Conservation (phyloP, 768 basidiomycete species). For the Podaxis sp. region DNA sequence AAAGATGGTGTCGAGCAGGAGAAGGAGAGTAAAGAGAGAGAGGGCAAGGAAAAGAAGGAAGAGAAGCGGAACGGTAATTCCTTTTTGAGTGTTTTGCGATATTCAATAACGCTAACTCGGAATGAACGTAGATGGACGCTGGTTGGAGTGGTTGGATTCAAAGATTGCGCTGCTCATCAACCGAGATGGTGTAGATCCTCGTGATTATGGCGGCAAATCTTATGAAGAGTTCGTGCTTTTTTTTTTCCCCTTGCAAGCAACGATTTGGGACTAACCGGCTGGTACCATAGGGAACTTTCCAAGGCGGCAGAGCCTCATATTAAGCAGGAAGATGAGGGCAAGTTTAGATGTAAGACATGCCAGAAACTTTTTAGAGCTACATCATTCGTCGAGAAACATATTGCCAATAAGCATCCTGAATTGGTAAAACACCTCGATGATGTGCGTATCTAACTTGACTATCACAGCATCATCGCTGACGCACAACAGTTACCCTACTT, state of each 20-base stretch:
- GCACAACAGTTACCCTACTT: conserved; percentile 73
- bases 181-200: conserved; percentile 77
- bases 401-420: conserved; percentile 91
- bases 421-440: conserved; percentile 81
- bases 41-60: conserved; percentile 35
- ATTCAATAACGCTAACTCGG: conserved; percentile 9
- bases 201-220: conserved; percentile 85
- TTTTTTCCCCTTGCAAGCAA: not conserved
- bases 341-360: conserved; percentile 95
- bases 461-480: conserved; percentile 2
- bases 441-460: conserved; percentile 37
- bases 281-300: conserved; percentile 64
- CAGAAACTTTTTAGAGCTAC: conserved; percentile 97
- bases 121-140: conserved; percentile 67
- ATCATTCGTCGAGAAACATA: conserved; percentile 96
- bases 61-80: conserved; percentile 21
- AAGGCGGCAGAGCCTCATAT: conserved; percentile 77
- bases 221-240: conserved; percentile 69
- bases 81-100: conserved; percentile 21
- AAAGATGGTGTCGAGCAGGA: conserved; percentile 33
- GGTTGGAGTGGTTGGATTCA: conserved; percentile 86
- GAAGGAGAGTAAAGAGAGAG: conserved; percentile 24
- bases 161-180: conserved; percentile 83
- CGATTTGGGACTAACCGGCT: conserved; percentile 6
- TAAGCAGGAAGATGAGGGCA: conserved; percentile 96